These are phyloP conservation scores for Ustilago trichophora DNA, from an alignment of 1,284 basidiomycete species.

Conservation along the genomic window DNA sequence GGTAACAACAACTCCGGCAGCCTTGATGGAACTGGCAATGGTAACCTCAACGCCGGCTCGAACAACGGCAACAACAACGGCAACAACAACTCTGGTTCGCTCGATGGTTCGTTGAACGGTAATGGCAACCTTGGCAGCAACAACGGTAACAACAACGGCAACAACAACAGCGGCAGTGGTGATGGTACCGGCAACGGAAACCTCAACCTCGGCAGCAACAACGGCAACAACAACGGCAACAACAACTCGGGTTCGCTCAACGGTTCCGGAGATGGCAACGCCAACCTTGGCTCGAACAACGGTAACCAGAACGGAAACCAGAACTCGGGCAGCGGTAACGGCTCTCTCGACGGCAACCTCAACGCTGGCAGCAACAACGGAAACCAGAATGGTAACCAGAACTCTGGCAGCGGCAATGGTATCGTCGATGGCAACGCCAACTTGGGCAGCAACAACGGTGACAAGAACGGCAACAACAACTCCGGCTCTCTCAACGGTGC, in stretches of 20 bases:
- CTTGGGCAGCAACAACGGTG: conserved; percentile 3
- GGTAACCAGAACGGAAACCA: conserved; percentile 14
- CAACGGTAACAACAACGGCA: conserved; percentile 22
- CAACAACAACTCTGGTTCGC: conserved; percentile 13
- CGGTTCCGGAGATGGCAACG: conserved; percentile 5
- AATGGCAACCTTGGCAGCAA: conserved; percentile 10
- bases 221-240: conserved; percentile 18
- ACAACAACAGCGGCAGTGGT: conserved; percentile 3
- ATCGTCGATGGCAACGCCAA: no score
- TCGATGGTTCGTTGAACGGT: conserved; percentile 6
- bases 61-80: conserved; percentile 13
- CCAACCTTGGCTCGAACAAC: conserved; percentile 2
- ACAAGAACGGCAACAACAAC: conserved; percentile 9
- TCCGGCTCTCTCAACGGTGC: conserved; percentile 7
- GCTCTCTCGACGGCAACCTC: conserved; percentile 11
- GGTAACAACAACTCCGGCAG: conserved; percentile 13
- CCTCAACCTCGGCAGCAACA: conserved; percentile 5
- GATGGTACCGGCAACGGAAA: conserved; percentile 11
- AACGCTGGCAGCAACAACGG: conserved; percentile 14
- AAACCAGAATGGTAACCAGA: conserved; percentile 6
- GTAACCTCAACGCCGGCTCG: conserved; percentile 8
- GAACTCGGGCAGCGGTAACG: conserved; percentile 10
- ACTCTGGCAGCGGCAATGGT: conserved; percentile 5
- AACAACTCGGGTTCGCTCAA: conserved; percentile 1
- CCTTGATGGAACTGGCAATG: conserved; percentile 2